Conservation (phyloP, 129 eudicot species). For the Helianthus tuberosus region DNA sequence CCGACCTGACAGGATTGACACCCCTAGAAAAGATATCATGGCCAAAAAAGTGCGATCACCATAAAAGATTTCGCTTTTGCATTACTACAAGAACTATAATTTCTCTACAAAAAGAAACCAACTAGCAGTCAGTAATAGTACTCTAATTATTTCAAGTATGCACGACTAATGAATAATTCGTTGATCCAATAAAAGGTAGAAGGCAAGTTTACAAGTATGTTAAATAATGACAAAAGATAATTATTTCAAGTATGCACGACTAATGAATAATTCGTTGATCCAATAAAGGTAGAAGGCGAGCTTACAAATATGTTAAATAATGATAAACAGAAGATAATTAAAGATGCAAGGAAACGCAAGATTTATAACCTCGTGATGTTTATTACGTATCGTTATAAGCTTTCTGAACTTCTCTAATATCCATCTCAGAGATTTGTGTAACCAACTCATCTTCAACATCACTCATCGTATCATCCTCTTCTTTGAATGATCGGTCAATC, state of each 20-base stretch:
- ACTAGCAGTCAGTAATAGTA: neutral
- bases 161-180: too few species aligned
- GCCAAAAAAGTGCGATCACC: conserved; percentile 53
- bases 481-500: conserved; percentile 23
- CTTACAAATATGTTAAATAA: neutral
- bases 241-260: neutral
- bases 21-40: conserved; percentile 51
- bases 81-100: neutral
- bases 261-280: neutral
- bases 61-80: neutral
- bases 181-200: too few species aligned
- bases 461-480: conserved; percentile 38
- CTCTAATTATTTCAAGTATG: neutral
- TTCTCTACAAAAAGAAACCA: neutral
- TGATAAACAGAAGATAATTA: neutral
- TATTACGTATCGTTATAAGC: conserved; percentile 27
- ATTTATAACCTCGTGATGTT: conserved; percentile 19
- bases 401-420: conserved; percentile 42
- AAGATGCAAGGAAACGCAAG: neutral
- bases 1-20: too few species aligned
- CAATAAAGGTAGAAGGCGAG: neutral
- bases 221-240: too few species aligned
- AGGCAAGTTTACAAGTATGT: too few species aligned
- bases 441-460: conserved; percentile 35
- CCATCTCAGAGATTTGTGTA: conserved; percentile 48